phyloP scores from a whole-genome alignment of 2,329 filamentous ascomycete species.

The Cyphellophora europaea region DNA sequence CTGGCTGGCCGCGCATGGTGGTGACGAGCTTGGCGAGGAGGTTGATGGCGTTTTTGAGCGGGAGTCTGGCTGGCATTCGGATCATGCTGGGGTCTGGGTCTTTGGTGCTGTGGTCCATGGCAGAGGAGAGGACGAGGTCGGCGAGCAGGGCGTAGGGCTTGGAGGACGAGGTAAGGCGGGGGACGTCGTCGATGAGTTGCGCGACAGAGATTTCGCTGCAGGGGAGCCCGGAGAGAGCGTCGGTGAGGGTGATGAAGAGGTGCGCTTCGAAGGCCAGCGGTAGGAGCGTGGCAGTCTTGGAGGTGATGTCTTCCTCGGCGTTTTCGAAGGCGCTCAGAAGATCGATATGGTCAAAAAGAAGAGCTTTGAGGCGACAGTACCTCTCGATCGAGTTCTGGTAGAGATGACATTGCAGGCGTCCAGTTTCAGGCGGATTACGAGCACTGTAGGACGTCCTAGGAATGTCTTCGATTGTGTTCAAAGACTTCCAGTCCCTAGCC shows the following conservation, averaged over 20 bases:
- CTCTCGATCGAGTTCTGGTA: constrained; percentile 12
- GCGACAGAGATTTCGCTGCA: constrained; percentile 50
- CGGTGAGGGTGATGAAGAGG: constrained; percentile 9
- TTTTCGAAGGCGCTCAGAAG: too few relatives aligned
- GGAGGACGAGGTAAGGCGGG: constrained; percentile 18
- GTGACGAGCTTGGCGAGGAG: constrained; percentile 56
- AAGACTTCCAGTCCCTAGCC: constrained; percentile 7
- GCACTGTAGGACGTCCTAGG: constrained; percentile 11
- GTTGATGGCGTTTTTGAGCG: constrained; percentile 7
- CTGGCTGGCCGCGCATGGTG: constrained; percentile 50
- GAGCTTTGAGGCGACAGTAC: constrained; percentile 6
- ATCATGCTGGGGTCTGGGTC: too few relatives aligned
- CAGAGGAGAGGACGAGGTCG: constrained; percentile 46
- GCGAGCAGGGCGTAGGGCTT: constrained; percentile 55
- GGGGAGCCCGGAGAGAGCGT: background rate
- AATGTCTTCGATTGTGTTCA: constrained; percentile 12
- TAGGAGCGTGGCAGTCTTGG: constrained; percentile 9
- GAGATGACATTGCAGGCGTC: constrained; percentile 2
- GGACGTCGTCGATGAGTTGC: constrained; percentile 35
- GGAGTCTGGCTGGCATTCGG: constrained; percentile 29
- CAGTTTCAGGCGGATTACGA: background rate
- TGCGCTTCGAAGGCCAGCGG: constrained; percentile 17
- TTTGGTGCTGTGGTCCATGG: background rate
- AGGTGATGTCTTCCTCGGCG: too few relatives aligned
- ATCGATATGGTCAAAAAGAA: too few relatives aligned